Evolutionary conservation across 805 yeast genomes (phyloP), one percentile per base, ranked within the genome.

Genomic region (Saturnispora quitensis): DNA sequence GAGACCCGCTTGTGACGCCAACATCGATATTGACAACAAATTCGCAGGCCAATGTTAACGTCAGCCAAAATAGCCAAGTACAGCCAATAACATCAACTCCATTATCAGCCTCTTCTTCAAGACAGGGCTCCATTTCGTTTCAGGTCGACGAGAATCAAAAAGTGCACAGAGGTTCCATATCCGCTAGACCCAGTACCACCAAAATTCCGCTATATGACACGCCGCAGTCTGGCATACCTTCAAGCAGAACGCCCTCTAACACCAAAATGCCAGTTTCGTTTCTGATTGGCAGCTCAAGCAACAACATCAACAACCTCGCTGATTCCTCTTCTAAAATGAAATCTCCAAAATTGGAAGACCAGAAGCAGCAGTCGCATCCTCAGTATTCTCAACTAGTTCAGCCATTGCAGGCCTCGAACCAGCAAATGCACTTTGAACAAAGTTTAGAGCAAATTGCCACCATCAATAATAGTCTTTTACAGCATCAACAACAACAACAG

Each of bases 81-180:
- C 36, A 43, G n/a, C 45, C 51, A 24, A 18, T 43, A 17, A 38
- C 36, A 24, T 35, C 51, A 35, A 49, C 51, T 13, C 51, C 51
- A 34, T 31, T 49, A 38, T 49, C 51, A 13, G 47, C 51, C n/a
- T 25, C 51, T 18, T 49, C 51, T 17, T 49, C 51, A 5, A 20
- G 51, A n/a, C 51, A 49, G n/a, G 51, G 69, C 40, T 56, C 68
- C 3, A 64, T 77, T 10, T 76, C 80, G 3, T 77, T 77, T 58
- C 76, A 75, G 20, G 76, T 74, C 18, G 51, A 49, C 17, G 74
- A 77, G 7, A 62, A 63, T 24, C 55, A 54, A 35, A 75, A 74
- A 55, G 18, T 49, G 6, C 80, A 79, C 56, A 65, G 84, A 52
- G 80, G 81, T n/a, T 78, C 83, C 1, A 78, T 79, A 48, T 73